Conservation (phyloP, 768 basidiomycete genomes). For the Lentinula detonsa region DNA sequence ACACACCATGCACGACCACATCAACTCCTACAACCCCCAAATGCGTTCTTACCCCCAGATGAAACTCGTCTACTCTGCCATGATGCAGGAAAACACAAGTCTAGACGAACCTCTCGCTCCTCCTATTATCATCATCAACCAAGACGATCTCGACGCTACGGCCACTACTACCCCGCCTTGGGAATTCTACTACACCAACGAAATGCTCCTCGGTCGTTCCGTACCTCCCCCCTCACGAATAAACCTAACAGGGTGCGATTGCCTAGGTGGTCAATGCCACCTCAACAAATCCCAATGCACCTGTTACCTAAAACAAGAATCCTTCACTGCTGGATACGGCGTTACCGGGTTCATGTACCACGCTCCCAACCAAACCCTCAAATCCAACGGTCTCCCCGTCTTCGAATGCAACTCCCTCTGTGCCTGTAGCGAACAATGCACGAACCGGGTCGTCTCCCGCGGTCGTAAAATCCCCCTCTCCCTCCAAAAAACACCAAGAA, state of each 20-base stretch:
- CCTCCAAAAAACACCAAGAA: constrained; percentile 64
- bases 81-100: constrained; percentile 59
- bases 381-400: constrained; percentile 49
- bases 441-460: constrained; percentile 82
- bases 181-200: constrained; percentile 86
- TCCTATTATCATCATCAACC: constrained; percentile 59
- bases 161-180: constrained; percentile 48
- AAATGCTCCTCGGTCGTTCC: constrained; percentile 65
- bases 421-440: constrained; percentile 74
- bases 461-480: constrained; percentile 60
- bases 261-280: constrained; percentile 51
- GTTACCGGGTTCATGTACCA: constrained; percentile 64
- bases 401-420: constrained; percentile 87
- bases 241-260: constrained; percentile 63
- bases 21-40: constrained; percentile 45
- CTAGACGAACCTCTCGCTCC: constrained; percentile 68
- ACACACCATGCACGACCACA: constrained; percentile 47
- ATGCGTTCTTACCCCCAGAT: constrained; percentile 36
- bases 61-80: constrained; percentile 53
- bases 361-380: constrained; percentile 40
- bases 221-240: constrained; percentile 62
- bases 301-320: constrained; percentile 56
- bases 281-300: constrained; percentile 68
- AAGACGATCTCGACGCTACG: constrained; percentile 50
- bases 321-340: constrained; percentile 26